Evolutionary conservation across 2,329 filamentous ascomycete species (phyloP), one percentile per base, ranked within the genome.

Genomic region (Leptosphaerulina australis): DNA sequence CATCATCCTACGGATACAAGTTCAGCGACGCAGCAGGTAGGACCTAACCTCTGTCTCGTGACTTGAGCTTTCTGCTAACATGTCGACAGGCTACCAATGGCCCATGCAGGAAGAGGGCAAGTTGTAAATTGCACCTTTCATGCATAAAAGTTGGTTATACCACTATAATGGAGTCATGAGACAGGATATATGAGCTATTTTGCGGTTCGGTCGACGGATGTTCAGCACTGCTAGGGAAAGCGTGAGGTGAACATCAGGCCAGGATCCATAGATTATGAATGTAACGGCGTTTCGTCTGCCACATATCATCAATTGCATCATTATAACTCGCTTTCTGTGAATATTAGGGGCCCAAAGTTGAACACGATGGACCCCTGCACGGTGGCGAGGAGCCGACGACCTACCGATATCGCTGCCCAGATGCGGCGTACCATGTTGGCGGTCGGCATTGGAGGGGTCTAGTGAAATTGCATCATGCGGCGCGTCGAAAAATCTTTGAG

Each of bases 1-100:
- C 93, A 24, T 88, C 92, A 30, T 96, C 92, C 5, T 99, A 96
- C 73, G 94, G 94, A 59, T 99, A 99, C 83, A 97, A 96, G 77
- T 99, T 99, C 81, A 95, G 90, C 72, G 94, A 99, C 68, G 91
- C 92, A 55, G 90, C 92, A 63, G 92, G 92, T 73, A 65, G 48
- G 66, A 54, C 45, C 33, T 55, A 46, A 52, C 29, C 50, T 43
- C 35, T 46, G 44, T 36, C 50, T 17, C 11, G 39, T 14, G 31
- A 29, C 21, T 33, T 28, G 37, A 29, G 31, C 36, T 22, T 18
- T 11, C 31, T 18, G 50, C 60, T 69, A 46, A 71, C 55, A 25
- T 25, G 20, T 24, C 30, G 26, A 8, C 56, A 72, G 70, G 70
- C 49, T 74, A 74, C 60, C 71, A 73, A 61, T 74, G 72, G 71